Base-by-base conservation (phyloP, 768 basidiomycete genomes). In the Pleurotus cornucopiae region DNA sequence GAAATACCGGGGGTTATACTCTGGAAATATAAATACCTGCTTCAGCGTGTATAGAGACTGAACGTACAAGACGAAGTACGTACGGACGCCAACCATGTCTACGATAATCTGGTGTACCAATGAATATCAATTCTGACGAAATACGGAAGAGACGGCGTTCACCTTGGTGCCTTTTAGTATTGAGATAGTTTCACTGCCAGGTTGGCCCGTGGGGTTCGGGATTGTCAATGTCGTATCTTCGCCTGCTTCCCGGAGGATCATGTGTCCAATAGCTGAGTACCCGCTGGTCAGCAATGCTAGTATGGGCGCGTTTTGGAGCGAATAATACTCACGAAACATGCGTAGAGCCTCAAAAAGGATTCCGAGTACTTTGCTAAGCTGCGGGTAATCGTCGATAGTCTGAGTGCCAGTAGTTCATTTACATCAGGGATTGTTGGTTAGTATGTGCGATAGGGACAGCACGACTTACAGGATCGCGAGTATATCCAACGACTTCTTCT, bases 61-160 rank as follows among this genome's bases (percentile, higher is more conserved):
- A 30, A 30, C 30, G 2, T 12, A 13, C 13, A 45, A 16, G 21
- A 16, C 71, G n/a, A 38, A 55, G 23, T 16, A 66, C 78, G 69
- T 59, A 81, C 79, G 73, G 45, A 79, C 64, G 58, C 78, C 79
- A 56, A 81, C 59, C 74, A 79, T 74, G 58, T 82, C 79, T 5
- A 79, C 68, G 4, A 78, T 61, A 30, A 30, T 30, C 30, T 30
- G 6, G 30, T 6, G 30, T 9, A 30, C 26, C 30, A 7, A 9
- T 1, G 2, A 30, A 30, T 23, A 23, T 23, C 21, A 23, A 23
- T 23, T 23, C 21, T 23, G 6, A 30, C 30, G 1, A 30, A 30
- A 30, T 7, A 23, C 21, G 21, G 21, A 23, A 23, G 30, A 30
- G 1, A 30, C 6, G 6, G 30, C 30, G 30, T 30, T 6, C 11